Base-by-base conservation (phyloP, 2,329 filamentous ascomycete genomes). In the Annulohypoxylon truncatum region DNA sequence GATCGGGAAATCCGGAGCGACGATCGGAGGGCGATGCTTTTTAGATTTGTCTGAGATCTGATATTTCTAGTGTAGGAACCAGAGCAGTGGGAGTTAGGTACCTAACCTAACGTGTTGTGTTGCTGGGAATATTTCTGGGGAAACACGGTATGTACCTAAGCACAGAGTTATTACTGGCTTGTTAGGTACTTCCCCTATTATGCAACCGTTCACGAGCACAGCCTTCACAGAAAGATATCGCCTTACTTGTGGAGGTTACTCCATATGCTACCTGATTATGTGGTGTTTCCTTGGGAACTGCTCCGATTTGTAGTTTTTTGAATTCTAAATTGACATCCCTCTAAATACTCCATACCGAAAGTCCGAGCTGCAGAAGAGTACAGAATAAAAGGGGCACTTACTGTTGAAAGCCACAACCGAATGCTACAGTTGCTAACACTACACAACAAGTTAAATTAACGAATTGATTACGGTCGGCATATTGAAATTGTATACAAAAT, bases 1-100 rank as follows among this genome's bases (percentile, higher is more conserved):
- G 28, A 57, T 63, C 47, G 53, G 60, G 60, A 33, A 63, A 57
- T n/a, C 35, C 6, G 3, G 8, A 15, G 15, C 26, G 60, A 18
- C 48, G 54, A 58, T 64, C 54, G 42, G 18, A 15, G 50, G 50
- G 15, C n/a, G 15, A 48, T 47, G 13, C 18, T 60, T 52, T 22
- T 53, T 12, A 8, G 15, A n/a, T 20, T 55, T 51, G 61, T 53
- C 47, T 65, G 54, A 59, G 56, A 61, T 54, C 12, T 58, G 53
- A 60, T 55, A 52, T 50, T 38, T 26, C 22, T 46, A 44, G 44
- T 35, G 7, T 4, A 35, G 33, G 31, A 33, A 10, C 3, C 12
- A 13, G 33, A 15, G 44, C 6, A 26, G 28, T 12, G 38, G 52
- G 29, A 20, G 8, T 44, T 46, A 20, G 8, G 22, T 46, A 24